Conservation (phyloP, 306 rosid species). For the Hippophae gyantsensis region DNA sequence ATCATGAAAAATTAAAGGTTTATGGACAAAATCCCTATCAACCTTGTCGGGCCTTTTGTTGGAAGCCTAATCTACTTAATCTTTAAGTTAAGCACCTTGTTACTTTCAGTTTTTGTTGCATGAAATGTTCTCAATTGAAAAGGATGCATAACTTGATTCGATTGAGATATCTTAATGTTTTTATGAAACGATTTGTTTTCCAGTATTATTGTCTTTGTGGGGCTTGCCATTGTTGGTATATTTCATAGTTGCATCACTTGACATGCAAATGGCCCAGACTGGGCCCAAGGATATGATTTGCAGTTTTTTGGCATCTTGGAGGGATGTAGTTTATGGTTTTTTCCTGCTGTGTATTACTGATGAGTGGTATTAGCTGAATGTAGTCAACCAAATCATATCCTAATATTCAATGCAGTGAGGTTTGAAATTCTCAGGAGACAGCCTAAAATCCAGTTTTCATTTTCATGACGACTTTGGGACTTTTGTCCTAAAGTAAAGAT, state of each 20-base stretch:
- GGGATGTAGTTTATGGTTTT: not conserved
- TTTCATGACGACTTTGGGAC: too few species aligned
- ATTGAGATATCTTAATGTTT: not conserved
- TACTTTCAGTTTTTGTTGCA: not conserved
- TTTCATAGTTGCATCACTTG: not conserved
- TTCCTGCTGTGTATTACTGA: not conserved
- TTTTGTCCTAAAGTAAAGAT: too few species aligned
- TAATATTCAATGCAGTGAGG: not conserved
- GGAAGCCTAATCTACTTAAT: constrained; percentile 13
- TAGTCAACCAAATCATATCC: not conserved
- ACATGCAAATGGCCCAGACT: constrained; percentile 2
- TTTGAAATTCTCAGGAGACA: not conserved
- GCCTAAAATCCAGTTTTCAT: too few species aligned
- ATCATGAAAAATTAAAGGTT: not conserved
- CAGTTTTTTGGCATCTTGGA: not conserved
- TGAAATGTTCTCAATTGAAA: not conserved
- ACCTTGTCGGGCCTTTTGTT: not conserved
- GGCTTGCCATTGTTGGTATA: not conserved
- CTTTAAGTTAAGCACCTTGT: constrained; percentile 2
- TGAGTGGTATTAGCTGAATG: not conserved
- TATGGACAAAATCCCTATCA: not conserved
- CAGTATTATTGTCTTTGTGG: not conserved
- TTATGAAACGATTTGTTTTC: not conserved
- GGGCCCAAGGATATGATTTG: constrained; percentile 1
- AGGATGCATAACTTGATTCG: not conserved